Conservation (phyloP, 805 yeast genomes). For the Ogataea pilisensis region DNA sequence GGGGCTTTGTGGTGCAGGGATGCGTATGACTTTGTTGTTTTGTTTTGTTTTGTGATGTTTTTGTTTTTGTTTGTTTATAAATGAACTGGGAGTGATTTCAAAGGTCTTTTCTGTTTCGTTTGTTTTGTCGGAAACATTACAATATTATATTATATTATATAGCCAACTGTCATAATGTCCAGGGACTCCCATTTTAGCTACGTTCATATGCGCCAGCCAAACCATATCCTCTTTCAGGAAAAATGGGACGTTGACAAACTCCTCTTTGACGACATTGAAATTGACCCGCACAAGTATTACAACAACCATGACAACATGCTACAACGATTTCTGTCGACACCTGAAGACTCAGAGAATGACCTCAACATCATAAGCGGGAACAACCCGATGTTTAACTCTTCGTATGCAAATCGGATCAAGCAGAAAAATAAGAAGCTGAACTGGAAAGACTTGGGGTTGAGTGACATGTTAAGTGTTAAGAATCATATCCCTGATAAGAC, state of each 20-base stretch:
- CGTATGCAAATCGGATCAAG: conserved; percentile 23
- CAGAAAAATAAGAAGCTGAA: conserved; percentile 26
- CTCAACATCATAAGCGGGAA: conserved; percentile 19
- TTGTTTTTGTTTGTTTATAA: too few species aligned
- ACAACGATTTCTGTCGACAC: conserved; percentile 25
- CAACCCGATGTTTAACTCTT: conserved; percentile 27
- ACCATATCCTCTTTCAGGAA: conserved; percentile 29
- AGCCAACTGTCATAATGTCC: too few species aligned
- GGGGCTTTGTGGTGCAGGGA: not conserved
- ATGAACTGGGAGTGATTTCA: too few species aligned
- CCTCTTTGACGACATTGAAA: conserved; percentile 31
- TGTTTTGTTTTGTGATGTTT: too few species aligned
- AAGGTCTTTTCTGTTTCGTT: too few species aligned
- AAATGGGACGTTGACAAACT: conserved; percentile 29
- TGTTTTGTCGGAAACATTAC: too few species aligned
- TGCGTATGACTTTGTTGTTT: conserved; percentile 1
- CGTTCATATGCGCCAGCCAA: conserved; percentile 29
- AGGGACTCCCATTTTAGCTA: conserved; percentile 27
- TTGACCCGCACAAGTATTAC: conserved; percentile 16
- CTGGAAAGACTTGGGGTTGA: conserved; percentile 29
- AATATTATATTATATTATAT: too few species aligned
- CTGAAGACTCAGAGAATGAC: conserved; percentile 27
- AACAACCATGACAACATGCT: conserved; percentile 21
- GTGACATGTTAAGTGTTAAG: conserved; percentile 17
- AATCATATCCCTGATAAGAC: conserved; percentile 22